Evolutionary conservation across 257 asterid species (phyloP).

Genomic region (Pogostemon cablin): DNA sequence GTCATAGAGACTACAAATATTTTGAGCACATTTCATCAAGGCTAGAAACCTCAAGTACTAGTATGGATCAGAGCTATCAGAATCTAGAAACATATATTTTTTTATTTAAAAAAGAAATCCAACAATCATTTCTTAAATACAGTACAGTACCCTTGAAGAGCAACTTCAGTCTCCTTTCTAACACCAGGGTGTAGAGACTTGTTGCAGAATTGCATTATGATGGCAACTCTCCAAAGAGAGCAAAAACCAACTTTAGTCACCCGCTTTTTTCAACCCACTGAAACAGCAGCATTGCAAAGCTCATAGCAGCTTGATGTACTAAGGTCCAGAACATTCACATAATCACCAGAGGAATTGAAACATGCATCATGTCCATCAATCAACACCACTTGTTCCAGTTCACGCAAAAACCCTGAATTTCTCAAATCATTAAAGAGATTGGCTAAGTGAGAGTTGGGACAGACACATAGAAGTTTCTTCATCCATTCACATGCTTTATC

Average conservation of each 20-base stretch:
- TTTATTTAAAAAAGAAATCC: background rate
- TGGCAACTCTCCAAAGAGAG: background rate
- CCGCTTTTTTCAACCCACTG: slow-evolving; percentile 35
- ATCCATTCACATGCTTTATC: background rate
- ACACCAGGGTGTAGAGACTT: no score
- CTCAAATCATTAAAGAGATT: slow-evolving; percentile 37
- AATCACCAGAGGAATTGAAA: background rate
- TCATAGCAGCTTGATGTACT: slow-evolving; percentile 39
- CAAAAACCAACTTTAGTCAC: slow-evolving; percentile 25
- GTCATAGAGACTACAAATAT: background rate
- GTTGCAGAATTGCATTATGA: no score
- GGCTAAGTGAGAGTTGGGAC: slow-evolving; percentile 3
- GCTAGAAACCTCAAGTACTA: background rate
- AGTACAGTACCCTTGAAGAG: background rate
- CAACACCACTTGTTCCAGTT: slow-evolving; percentile 18
- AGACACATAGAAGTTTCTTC: background rate
- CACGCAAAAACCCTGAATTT: slow-evolving; percentile 45
- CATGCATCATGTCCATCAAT: slow-evolving; percentile 21
- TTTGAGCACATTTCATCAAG: background rate
- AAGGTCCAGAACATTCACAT: no score
- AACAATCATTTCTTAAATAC: background rate
- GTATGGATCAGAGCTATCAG: background rate
- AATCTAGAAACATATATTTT: background rate
- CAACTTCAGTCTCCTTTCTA: background rate
- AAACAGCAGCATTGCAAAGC: slow-evolving; percentile 39